Base-by-base conservation (phyloP, 345 rosid genomes). In the Salix dunnii region DNA sequence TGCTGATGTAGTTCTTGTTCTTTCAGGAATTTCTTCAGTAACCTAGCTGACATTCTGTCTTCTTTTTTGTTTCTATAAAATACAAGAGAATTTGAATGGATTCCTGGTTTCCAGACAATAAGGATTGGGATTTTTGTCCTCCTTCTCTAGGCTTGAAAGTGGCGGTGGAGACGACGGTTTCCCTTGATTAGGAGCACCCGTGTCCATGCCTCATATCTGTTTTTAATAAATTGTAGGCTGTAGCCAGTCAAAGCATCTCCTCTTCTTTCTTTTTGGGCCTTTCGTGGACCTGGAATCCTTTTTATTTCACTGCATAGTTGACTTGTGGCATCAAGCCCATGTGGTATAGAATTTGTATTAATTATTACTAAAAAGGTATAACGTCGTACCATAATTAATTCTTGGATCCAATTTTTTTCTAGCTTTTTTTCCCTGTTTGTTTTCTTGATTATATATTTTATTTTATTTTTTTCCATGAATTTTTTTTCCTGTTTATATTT, bases 21-120 rank as follows among this genome's bases (percentile, higher is more conserved):
- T 82, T 89, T 85, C 77, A 92, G 81, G 67, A 90, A 87, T 82
- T 89, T 92, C 91, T 90, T 91, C 83, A 94, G 76, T 76, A 89
- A 82, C 77, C 98, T 87, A 75, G 80, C 90, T 67, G 97, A 94
- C 98, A 92, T 94, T 68, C 21, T 68, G 40, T 38, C n/a, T 18
- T n/a, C 27, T 23, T 58, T 58, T 58, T 23, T 58, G 63, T 28
- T 8, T 58, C 63, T n/a, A 14, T 3, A 58, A 58, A 58, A 58
- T 23, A 23, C n/a, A 13, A 55, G 28, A 58, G 28, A 58, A n/a
- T 58, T 23, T 58, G 63, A 58, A n/a, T 58, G 63, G 28, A 58
- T 23, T 58, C 63, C 63, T 3, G 16, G 4, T 3, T 58, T 58
- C n/a, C 62, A 4, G 28, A 58, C 63, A 23, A 58, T 10, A 58